phyloP scores from a whole-genome alignment of 257 asterid genomes.

The Ocimum tenuiflorum region DNA sequence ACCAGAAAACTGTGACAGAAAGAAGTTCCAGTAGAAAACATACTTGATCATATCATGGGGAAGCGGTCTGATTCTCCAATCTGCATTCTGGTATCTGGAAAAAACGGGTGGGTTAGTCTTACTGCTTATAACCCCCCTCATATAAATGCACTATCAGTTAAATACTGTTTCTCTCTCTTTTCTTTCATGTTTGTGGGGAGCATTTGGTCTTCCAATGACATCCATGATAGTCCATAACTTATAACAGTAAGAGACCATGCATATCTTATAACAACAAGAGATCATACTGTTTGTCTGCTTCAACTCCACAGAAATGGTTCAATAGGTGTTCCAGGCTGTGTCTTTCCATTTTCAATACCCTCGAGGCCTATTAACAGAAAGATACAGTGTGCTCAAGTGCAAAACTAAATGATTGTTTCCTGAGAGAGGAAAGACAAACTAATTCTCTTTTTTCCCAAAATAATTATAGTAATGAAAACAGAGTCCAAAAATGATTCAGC shows the following conservation, averaged over 20 bases:
- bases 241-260: constrained; percentile 25
- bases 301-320: constrained; percentile 80
- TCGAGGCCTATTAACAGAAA: constrained; percentile 63
- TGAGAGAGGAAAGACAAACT: not conserved
- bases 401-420: not conserved
- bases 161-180: not conserved
- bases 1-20: not conserved
- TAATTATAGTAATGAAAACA: not conserved
- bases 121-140: constrained; percentile 1
- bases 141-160: not conserved
- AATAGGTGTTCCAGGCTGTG: constrained; percentile 77
- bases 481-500: not conserved
- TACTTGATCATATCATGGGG: constrained; percentile 84
- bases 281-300: constrained; percentile 87
- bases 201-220: constrained; percentile 2
- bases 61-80: constrained; percentile 97
- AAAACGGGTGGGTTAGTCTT: constrained; percentile 22
- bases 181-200: not conserved
- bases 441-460: not conserved
- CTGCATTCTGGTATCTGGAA: constrained; percentile 97
- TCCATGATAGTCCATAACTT: constrained; percentile 13
- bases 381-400: constrained; percentile 16
- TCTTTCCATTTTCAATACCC: constrained; percentile 88
- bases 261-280: constrained; percentile 17
- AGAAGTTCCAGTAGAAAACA: constrained; percentile 13